Evolutionary conservation across 169 alveolate genomes (phyloP).

Genomic region (Cryptosporidium ryanae): DNA sequence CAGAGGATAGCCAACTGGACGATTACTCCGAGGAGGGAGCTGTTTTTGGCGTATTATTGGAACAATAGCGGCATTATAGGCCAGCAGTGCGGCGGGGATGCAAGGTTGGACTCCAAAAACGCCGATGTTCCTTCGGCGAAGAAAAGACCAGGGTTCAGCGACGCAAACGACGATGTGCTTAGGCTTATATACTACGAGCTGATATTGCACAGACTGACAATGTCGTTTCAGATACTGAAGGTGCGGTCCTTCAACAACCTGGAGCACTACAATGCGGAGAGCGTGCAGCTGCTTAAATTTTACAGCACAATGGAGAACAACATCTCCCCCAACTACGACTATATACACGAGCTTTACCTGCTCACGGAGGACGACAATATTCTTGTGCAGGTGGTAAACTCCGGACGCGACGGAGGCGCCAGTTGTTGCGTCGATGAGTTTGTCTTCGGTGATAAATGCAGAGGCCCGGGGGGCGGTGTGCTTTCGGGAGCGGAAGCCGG

Average conservation of each 20-base stretch:
- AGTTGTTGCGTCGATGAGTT: no score
- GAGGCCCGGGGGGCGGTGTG: no score
- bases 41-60: slow-evolving; percentile 64
- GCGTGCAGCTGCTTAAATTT: slow-evolving; percentile 39
- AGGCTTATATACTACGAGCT: slow-evolving; percentile 56
- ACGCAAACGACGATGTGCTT: slow-evolving; percentile 18
- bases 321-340: slow-evolving; percentile 20
- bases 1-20: slow-evolving; percentile 63
- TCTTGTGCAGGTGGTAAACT: slow-evolving; percentile 37
- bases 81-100: no score
- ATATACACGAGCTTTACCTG: slow-evolving; percentile 36
- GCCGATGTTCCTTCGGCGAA: background rate
- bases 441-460: no score
- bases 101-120: background rate
- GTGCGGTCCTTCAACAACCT: background rate
- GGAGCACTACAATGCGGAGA: slow-evolving; percentile 43
- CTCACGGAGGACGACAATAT: slow-evolving; percentile 59
- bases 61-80: background rate
- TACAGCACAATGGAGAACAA: slow-evolving; percentile 4
- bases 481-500: no score
- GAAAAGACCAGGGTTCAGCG: slow-evolving; percentile 27
- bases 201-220: slow-evolving; percentile 57
- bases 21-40: slow-evolving; percentile 55
- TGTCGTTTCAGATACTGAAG: slow-evolving; percentile 58
- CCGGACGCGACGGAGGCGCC: background rate